Evolutionary conservation across 2,329 filamentous ascomycete species (phyloP).

Genomic region (Eurotiales sp.): DNA sequence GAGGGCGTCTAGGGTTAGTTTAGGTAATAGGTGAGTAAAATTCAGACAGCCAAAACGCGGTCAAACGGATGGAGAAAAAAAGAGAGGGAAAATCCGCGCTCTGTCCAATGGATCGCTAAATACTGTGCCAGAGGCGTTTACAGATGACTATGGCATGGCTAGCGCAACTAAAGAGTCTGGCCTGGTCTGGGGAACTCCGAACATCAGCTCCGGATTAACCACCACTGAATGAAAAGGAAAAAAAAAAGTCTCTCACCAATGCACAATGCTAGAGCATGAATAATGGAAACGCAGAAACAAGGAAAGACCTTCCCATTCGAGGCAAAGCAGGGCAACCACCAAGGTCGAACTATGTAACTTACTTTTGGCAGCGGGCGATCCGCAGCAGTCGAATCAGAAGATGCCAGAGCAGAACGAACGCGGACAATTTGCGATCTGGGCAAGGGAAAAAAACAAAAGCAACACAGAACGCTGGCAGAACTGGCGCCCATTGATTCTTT

Average conservation of each 20-base stretch:
- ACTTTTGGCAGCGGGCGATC: too few relatives aligned
- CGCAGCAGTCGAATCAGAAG: not conserved
- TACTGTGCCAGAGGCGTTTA: too few relatives aligned
- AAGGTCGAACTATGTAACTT: not conserved
- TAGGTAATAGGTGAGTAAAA: not conserved
- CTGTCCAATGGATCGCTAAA: too few relatives aligned
- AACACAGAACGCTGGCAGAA: constrained; percentile 4
- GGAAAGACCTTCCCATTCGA: constrained; percentile 12
- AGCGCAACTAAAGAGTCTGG: not conserved
- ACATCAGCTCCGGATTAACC: too few relatives aligned
- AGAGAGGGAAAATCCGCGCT: not conserved
- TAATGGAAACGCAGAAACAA: not conserved
- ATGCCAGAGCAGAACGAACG: constrained; percentile 6
- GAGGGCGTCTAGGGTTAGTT: too few relatives aligned
- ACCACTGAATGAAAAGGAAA: too few relatives aligned
- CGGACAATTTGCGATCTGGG: not conserved
- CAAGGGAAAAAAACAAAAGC: not conserved
- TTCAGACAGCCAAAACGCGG: not conserved
- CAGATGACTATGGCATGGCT: not conserved
- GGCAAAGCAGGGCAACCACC: not conserved
- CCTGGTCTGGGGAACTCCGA: constrained; percentile 3
- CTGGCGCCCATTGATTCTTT: constrained; percentile 20
- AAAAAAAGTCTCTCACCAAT: not conserved
- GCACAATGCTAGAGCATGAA: not conserved
- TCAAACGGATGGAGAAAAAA: not conserved